Evolutionary conservation across 1,284 basidiomycete species (phyloP).

Genomic region (Trichosporon asahii): DNA sequence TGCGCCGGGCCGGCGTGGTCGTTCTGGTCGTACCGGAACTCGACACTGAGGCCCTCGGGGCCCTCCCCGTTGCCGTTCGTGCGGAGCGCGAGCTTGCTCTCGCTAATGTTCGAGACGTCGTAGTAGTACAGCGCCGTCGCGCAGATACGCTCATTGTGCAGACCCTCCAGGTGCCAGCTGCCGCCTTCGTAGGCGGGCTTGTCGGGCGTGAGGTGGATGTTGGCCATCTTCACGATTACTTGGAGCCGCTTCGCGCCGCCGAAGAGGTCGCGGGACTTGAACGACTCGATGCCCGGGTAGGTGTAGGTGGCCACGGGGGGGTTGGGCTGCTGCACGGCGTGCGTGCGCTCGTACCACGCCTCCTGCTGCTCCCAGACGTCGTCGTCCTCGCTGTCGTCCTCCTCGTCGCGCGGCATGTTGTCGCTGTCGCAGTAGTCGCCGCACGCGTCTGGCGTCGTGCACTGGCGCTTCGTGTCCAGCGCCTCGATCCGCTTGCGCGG

Average conservation of each 20-base stretch:
- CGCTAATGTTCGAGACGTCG: constrained; percentile 22
- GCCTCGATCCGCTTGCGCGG: background rate
- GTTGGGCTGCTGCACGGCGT: constrained; percentile 18
- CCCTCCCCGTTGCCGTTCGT: background rate
- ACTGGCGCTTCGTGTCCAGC: constrained; percentile 8
- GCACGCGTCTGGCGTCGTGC: constrained; percentile 7
- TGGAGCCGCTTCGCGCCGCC: constrained; percentile 6
- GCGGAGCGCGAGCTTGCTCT: constrained; percentile 13
- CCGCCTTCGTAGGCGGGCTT: constrained; percentile 19
- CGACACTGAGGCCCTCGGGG: background rate
- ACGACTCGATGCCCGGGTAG: constrained; percentile 1
- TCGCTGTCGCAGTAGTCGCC: constrained; percentile 1
- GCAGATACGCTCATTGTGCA: constrained; percentile 20
- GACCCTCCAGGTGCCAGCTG: constrained; percentile 20
- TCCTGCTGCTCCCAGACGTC: background rate
- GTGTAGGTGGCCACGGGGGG: constrained; percentile 7
- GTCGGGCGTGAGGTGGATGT: constrained; percentile 23
- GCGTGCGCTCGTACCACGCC: constrained; percentile 16
- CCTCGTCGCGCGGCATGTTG: constrained; percentile 9
- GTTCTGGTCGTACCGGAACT: constrained; percentile 10
- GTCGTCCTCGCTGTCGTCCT: constrained; percentile 8
- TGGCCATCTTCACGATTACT: constrained; percentile 23
- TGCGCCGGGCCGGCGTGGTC: constrained; percentile 14
- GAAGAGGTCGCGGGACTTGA: background rate
- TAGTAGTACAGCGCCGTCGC: constrained; percentile 23